phyloP scores from a whole-genome alignment of 495 filamentous ascomycete species.

The Podospora appendiculata region DNA sequence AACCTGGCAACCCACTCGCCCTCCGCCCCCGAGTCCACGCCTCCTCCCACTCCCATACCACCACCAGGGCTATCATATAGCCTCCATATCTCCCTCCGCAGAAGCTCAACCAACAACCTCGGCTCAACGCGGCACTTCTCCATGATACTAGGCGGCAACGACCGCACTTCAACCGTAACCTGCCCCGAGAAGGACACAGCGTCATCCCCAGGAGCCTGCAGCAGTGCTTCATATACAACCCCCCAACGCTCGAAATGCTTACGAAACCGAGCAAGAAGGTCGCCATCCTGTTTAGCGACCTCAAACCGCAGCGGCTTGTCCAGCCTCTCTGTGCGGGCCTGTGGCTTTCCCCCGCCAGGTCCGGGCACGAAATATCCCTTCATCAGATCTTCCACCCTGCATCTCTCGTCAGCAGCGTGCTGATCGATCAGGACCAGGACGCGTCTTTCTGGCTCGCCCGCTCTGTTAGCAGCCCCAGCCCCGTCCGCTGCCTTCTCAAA shows the following conservation, averaged over 20 bases:
- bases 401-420: conserved; percentile 89
- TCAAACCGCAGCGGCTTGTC: conserved; percentile 54
- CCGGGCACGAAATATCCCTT: conserved; percentile 24
- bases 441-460: not conserved
- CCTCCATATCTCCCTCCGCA: conserved; percentile 70
- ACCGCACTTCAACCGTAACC: conserved; percentile 38
- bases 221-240: conserved; percentile 46
- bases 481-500: too few species aligned
- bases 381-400: conserved; percentile 66
- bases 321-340: conserved; percentile 19
- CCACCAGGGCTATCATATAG: conserved; percentile 20
- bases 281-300: conserved; percentile 48
- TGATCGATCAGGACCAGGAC: conserved; percentile 80
- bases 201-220: not conserved
- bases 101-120: conserved; percentile 56
- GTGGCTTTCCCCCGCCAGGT: not conserved
- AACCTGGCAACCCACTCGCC: conserved; percentile 50
- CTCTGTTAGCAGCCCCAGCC: too few species aligned
- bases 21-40: not conserved
- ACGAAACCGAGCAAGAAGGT: conserved; percentile 46
- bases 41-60: not conserved
- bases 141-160: conserved; percentile 62
- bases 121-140: conserved; percentile 71
- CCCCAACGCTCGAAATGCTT: conserved; percentile 64
- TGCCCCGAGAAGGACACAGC: not conserved